Base-by-base conservation (phyloP, 306 rosid genomes). In the Pterocarpus santalinus region DNA sequence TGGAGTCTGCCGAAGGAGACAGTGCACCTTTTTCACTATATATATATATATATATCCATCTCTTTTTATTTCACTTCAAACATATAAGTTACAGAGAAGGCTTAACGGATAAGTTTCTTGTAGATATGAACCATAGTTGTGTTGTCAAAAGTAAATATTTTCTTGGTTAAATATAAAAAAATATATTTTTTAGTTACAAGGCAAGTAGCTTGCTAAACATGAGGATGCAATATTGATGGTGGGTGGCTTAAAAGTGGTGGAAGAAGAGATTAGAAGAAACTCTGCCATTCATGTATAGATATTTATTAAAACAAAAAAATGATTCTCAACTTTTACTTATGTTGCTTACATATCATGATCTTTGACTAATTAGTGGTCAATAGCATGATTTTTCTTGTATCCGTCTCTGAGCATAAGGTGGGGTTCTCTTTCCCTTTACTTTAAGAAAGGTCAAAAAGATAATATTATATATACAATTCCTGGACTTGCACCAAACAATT, bases 281-380 rank as follows among this genome's bases (percentile, higher is more conserved):
- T 4, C 28, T 53, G 5, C 32, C 22, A n/a, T 55, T 55, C 2
- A n/a, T 55, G 8, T 55, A 55, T 5, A 3, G 5, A 2, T 38
- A 38, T 38, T 38, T 1, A 38, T 38, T 38, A 38, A 38, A 38
- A 38, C 5, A 16, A 57, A 4, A 53, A 22, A 22, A 22, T 53
- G 10, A 7, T 57, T 57, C 12, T 17, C 63, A 57, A 57, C 34
- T 17, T 43, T 43, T 43, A 7, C 64, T 57, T 22, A 57, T 2
- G 64, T 57, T 57, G 2, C 34, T 57, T 12, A 28, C 3, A 22
- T 7, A 57, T 2, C 13, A 57, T 17, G 35, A 57, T 28, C 34
- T 57, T 57, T 22, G 64, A 57, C 35, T 57, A 57, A 57, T 28
- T 22, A 17, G 64, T 57, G 64, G 64, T 57, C 64, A 22, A 57